Evolutionary conservation across 768 basidiomycete species (phyloP).

Genomic region (Lactarius deliciosus): DNA sequence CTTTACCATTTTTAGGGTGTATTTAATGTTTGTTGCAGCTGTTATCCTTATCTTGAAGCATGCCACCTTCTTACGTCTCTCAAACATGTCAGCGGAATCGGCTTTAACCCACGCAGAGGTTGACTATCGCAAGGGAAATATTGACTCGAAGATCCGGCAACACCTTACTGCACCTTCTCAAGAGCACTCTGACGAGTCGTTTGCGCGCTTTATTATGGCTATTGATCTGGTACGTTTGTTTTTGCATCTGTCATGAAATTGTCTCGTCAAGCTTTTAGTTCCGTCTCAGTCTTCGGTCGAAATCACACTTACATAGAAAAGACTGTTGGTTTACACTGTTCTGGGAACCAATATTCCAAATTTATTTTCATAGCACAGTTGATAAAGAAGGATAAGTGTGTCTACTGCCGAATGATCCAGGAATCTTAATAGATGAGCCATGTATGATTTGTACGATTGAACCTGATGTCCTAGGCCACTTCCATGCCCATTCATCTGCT

Average conservation of each 20-base stretch:
- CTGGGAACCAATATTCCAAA: too few relatives aligned
- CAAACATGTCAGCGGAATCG: neutral
- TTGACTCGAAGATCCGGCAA: neutral
- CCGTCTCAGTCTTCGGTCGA: too few relatives aligned
- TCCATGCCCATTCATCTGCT: too few relatives aligned
- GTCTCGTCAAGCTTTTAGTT: too few relatives aligned
- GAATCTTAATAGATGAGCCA: too few relatives aligned
- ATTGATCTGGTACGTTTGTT: neutral
- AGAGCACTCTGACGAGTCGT: neutral
- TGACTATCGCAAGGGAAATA: neutral
- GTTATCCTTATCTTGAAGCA: neutral
- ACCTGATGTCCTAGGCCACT: too few relatives aligned
- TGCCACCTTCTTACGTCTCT: neutral
- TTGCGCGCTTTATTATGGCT: neutral
- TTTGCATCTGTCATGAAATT: neutral
- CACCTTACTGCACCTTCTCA: neutral
- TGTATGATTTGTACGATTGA: too few relatives aligned
- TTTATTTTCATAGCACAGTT: too few relatives aligned
- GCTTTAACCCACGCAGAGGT: neutral
- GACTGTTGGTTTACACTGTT: too few relatives aligned
- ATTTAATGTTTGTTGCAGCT: neutral
- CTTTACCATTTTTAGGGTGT: neutral
- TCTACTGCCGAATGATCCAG: too few relatives aligned
- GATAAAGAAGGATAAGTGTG: too few relatives aligned
- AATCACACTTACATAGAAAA: too few relatives aligned